A percentile compares a stretch with the other conserved stretches of the same genome.
These are phyloP conservation scores for Suillus sp. DNA, from an alignment of 768 basidiomycete species.

Conservation along the genomic window DNA sequence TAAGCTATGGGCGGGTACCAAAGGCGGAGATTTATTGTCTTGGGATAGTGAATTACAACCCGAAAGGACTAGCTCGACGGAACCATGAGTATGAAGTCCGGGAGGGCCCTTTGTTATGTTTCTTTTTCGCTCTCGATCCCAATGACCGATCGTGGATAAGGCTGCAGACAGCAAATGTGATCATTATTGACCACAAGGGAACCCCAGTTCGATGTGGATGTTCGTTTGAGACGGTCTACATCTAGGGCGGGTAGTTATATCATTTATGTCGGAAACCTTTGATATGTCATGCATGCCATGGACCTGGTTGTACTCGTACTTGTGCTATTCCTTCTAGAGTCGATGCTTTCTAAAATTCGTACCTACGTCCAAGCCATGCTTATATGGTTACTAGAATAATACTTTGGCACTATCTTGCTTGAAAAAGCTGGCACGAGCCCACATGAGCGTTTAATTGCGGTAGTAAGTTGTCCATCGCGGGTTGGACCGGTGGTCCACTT, in stretches of 20 bases:
- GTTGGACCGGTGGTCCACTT: not conserved
- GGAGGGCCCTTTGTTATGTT: not conserved
- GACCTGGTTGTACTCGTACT: not conserved
- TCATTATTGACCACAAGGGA: conserved; percentile 1
- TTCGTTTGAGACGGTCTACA: not conserved
- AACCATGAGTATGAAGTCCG: not conserved
- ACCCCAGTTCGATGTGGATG: conserved; percentile 1
- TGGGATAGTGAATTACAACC: not conserved
- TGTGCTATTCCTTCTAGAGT: not conserved
- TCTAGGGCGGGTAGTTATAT: not conserved
- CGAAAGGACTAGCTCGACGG: not conserved
- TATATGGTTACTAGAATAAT: not conserved
- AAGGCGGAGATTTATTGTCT: not conserved
- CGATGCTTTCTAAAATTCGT: not conserved
- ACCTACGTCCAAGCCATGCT: not conserved
- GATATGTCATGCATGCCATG: not conserved
- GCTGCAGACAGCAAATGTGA: conserved; percentile 1
- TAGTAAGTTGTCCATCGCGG: not conserved
- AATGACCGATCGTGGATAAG: not conserved
- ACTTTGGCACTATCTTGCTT: no score
- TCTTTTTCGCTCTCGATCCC: not conserved
- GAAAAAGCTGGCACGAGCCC: no score
- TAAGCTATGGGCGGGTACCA: not conserved
- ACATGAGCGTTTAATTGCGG: no score
- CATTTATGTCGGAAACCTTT: not conserved